A percentile compares a stretch with the other conserved stretches of the same genome.
Evolutionary conservation across 768 basidiomycete species (phyloP).

Genomic region (Tylopilus subfusipes): DNA sequence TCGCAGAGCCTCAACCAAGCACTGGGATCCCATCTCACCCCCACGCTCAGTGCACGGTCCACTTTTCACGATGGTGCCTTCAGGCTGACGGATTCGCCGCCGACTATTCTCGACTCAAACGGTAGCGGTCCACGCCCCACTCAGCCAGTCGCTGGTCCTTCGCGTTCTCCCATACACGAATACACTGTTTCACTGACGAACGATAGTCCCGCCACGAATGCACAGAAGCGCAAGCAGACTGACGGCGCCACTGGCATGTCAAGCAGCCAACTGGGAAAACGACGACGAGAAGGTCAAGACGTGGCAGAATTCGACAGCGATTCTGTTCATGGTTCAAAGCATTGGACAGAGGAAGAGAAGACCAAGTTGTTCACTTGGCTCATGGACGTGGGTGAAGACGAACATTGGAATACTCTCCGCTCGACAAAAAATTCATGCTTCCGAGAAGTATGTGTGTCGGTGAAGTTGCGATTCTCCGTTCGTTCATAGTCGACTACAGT

Average conservation of each 20-base stretch:
- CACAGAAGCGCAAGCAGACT: constrained; percentile 45
- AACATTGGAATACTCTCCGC: constrained; percentile 74
- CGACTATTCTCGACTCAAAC: constrained; percentile 29
- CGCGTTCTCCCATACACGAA: constrained; percentile 34
- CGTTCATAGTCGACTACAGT: constrained; percentile 39
- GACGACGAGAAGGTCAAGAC: constrained; percentile 31
- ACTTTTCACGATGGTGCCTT: constrained; percentile 31
- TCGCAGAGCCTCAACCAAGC: constrained; percentile 59
- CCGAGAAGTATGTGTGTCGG: constrained; percentile 53
- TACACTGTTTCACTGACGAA: constrained; percentile 29
- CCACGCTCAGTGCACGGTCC: constrained; percentile 33
- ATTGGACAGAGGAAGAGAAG: constrained; percentile 86
- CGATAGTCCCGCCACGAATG: constrained; percentile 22
- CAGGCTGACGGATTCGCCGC: constrained; percentile 32
- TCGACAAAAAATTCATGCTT: constrained; percentile 82
- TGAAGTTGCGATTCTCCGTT: not conserved
- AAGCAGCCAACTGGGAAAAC: constrained; percentile 27
- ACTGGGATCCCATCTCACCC: constrained; percentile 49
- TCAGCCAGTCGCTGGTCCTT: constrained; percentile 28
- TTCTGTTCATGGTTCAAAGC: constrained; percentile 63
- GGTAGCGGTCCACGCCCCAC: constrained; percentile 21
- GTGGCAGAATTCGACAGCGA: constrained; percentile 30
- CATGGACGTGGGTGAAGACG: constrained; percentile 66
- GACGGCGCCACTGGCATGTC: constrained; percentile 29
- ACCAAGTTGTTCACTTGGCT: constrained; percentile 75